Evolutionary conservation across 108 stramenopile species (phyloP), one percentile per base, ranked within the genome.

Genomic region (Conticribra weissflogii): DNA sequence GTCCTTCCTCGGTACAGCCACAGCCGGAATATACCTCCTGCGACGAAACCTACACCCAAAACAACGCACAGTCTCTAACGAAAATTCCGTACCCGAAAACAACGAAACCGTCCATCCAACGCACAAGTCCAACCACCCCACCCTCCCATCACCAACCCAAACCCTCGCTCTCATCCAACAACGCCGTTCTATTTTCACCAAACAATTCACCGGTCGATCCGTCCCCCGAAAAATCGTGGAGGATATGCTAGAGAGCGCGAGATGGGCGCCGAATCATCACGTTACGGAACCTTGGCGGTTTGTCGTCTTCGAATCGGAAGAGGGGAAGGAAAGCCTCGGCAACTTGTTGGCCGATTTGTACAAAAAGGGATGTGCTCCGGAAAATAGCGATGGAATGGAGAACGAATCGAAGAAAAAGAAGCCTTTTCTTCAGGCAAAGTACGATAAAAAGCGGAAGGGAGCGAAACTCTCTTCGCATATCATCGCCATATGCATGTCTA

Each of bases 211-310:
- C 4, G 66, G 56, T 5, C 55, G 65, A 21, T 2, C 57, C 12
- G 62, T 76, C 9, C 68, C 61, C 16, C 32, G 57, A 44, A 25
- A 21, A 27, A 57, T 74, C 36, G 50, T 76, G 3, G 29, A 76
- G 25, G 80, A 81, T 50, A 76, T 81, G 74, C 32, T 82, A 19
- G 76, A 82, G 50, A 71, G 76, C 25, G 70, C 75, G 34, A 34
- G 55, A 27, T 81, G 74, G 74, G 81, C 81, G 24, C 81, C 81
- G 9, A 72, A 36, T 49, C 81, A 81, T 54, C 49, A 72, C 16
- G 44, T 81, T 25, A 81, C 81, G 0, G 59, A 81, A 69, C 74
- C 81, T 3, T 81, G 75, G 75, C 50, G 59, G 32, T 81, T 81
- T 61, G 51, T 67, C 31, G 74, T 81, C 7, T 71, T 67, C 32